phyloP scores from a whole-genome alignment of 2,329 filamentous ascomycete genomes.

The Helminthosporium solani region DNA sequence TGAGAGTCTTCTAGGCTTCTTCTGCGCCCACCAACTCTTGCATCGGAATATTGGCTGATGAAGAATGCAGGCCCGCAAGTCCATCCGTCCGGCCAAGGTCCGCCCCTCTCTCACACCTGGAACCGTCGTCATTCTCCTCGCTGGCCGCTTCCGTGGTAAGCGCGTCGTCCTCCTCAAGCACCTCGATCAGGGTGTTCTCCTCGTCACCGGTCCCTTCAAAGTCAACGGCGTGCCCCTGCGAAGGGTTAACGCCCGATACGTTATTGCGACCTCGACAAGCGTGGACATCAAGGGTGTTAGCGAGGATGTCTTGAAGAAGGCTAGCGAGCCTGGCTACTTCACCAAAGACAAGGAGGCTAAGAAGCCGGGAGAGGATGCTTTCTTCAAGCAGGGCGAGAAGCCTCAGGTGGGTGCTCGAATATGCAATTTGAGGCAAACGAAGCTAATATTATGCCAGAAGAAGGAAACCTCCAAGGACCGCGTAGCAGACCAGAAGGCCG shows the following conservation, averaged over 20 bases:
- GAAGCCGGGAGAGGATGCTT: conserved; percentile 96
- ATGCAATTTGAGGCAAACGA: neutral
- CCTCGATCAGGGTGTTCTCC: conserved; percentile 95
- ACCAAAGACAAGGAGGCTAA: conserved; percentile 90
- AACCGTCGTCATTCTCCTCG: conserved; percentile 97
- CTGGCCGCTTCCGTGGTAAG: conserved; percentile 99
- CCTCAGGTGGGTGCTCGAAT: conserved; percentile 69
- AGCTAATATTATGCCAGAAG: conserved; percentile 64
- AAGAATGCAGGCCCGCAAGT: conserved; percentile 84
- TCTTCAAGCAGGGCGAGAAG: conserved; percentile 99
- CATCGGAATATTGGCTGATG: conserved; percentile 11
- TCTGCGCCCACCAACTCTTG: neutral
- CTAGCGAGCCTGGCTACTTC: conserved; percentile 84
- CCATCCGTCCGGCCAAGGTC: conserved; percentile 81
- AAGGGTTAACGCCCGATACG: conserved; percentile 88
- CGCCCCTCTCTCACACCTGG: conserved; percentile 90
- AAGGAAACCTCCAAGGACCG: conserved; percentile 91
- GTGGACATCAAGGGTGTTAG: conserved; percentile 85
- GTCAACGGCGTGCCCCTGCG: conserved; percentile 98
- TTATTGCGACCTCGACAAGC: conserved; percentile 86
- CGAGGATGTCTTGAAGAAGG: conserved; percentile 71
- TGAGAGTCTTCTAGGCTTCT: neutral
- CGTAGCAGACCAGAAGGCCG: conserved; percentile 94
- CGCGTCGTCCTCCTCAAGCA: conserved; percentile 98
- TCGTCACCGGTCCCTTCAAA: conserved; percentile 99